Evolutionary conservation across 139 green algal genomes (phyloP).

Genomic region (Chlorella sp.): DNA sequence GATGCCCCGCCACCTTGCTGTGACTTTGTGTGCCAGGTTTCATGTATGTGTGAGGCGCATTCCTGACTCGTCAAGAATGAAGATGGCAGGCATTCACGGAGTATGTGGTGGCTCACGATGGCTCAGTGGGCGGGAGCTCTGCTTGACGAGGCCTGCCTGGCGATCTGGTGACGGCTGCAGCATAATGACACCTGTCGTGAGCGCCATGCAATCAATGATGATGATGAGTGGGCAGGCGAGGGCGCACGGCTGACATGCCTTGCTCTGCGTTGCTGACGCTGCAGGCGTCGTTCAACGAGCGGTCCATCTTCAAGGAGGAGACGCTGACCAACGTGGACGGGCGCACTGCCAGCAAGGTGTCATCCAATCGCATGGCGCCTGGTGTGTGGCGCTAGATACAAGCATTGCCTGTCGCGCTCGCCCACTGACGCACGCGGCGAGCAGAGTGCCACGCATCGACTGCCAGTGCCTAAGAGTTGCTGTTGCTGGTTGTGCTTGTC

Average conservation of each 20-base stretch:
- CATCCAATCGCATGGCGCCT: background rate
- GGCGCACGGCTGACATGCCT: too few relatives aligned
- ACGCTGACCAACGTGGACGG: conserved; percentile 87
- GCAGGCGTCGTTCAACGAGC: conserved; percentile 63
- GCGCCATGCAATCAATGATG: too few relatives aligned
- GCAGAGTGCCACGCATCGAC: background rate
- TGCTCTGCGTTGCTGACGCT: too few relatives aligned
- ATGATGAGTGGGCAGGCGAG: too few relatives aligned
- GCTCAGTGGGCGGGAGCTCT: too few relatives aligned
- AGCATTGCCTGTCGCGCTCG: background rate
- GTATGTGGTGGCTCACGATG: too few relatives aligned
- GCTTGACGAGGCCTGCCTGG: too few relatives aligned
- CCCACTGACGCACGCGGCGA: background rate
- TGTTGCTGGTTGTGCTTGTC: too few relatives aligned
- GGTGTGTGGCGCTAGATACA: background rate
- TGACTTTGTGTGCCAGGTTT: background rate
- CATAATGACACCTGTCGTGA: too few relatives aligned
- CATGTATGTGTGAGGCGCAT: background rate
- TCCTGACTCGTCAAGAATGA: background rate
- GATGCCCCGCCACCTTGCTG: background rate
- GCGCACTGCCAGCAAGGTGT: conserved; percentile 10
- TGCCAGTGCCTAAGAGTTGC: too few relatives aligned
- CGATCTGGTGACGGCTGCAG: too few relatives aligned
- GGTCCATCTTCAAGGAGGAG: conserved; percentile 91
- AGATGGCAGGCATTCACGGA: background rate